These are phyloP conservation scores for Warburgia ugandensis DNA, from an alignment of 164 flowering plant species.

Conservation along the genomic window DNA sequence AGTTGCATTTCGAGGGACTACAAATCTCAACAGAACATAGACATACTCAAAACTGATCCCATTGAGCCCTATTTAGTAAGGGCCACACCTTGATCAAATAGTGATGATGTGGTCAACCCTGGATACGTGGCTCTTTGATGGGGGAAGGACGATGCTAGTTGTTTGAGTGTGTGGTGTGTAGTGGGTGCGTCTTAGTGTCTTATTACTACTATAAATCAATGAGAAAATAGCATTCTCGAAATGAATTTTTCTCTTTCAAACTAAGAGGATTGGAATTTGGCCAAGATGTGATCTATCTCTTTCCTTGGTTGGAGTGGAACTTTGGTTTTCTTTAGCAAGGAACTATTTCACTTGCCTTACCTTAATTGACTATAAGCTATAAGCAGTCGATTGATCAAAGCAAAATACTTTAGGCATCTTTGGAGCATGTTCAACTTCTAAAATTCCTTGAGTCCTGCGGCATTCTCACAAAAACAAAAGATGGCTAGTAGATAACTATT, in stretches of 20 bases:
- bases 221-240: neutral
- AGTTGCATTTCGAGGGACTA: neutral
- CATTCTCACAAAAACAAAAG: neutral
- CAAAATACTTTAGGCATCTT: no score
- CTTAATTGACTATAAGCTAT: no score
- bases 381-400: no score
- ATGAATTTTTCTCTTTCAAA: neutral
- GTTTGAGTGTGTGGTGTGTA: no score
- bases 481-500: no score
- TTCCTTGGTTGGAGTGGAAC: neutral
- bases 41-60: neutral
- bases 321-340: neutral
- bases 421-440: no score
- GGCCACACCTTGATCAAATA: conserved; percentile 1
- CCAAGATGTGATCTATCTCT: no score
- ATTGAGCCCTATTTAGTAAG: neutral
- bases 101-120: no score
- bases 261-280: neutral
- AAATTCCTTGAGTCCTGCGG: neutral
- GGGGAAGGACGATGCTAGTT: no score
- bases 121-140: no score
- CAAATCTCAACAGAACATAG: neutral
- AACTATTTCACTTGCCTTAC: neutral
- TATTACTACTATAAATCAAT: no score
- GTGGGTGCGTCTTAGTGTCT: no score